These are phyloP conservation scores for Solanum chacoense DNA, from an alignment of 305 asterid species.

Conservation along the genomic window DNA sequence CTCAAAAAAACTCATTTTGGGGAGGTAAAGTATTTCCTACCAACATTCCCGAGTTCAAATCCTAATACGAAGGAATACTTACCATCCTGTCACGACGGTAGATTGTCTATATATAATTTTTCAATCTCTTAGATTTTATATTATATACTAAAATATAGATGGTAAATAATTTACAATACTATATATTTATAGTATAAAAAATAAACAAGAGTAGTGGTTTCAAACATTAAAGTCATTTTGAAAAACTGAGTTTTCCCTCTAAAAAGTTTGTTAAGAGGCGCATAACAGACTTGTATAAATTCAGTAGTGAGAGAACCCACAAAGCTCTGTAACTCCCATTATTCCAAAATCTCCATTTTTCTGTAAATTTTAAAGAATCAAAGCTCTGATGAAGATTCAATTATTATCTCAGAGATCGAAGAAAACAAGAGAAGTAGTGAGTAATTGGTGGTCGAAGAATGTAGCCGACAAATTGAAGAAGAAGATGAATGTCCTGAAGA, in stretches of 20 bases:
- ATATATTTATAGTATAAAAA: no score
- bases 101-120: background rate
- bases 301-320: background rate
- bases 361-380: background rate
- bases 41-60: background rate
- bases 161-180: background rate
- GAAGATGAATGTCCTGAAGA: background rate
- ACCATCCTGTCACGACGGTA: background rate
- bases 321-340: background rate
- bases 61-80: background rate
- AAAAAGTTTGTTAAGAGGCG: background rate
- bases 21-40: background rate
- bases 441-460: background rate
- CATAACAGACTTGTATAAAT: background rate
- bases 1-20: background rate
- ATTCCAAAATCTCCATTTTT: background rate
- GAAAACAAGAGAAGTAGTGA: background rate
- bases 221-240: background rate
- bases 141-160: background rate
- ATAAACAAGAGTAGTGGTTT: background rate
- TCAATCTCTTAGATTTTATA: background rate
- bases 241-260: background rate
- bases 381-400: background rate
- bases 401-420: background rate
- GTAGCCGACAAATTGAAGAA: background rate